Conservation (phyloP, 2,329 filamentous ascomycete genomes). For the Acrocalymma vagum region DNA sequence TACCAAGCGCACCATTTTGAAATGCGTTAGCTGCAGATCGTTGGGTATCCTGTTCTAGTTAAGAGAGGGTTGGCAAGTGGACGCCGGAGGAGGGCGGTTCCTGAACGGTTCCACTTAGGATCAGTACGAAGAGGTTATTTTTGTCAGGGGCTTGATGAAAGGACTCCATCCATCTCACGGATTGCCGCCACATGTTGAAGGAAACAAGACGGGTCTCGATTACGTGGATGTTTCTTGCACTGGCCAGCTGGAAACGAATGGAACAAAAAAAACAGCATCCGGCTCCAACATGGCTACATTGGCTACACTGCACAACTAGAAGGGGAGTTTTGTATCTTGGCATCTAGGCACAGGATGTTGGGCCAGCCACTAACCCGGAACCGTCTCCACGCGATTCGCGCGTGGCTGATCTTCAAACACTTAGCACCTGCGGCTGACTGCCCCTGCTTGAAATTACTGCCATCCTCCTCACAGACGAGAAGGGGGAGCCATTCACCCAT, state of each 20-base stretch:
- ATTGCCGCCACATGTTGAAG: conserved; percentile 1
- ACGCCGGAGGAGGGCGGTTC: too few species aligned
- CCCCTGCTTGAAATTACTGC: conserved; percentile 38
- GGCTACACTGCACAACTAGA: too few species aligned
- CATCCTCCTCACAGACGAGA: too few species aligned
- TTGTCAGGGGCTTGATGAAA: conserved; percentile 31
- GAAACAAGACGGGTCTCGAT: conserved; percentile 10
- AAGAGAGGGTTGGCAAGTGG: too few species aligned
- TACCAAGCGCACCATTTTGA: conserved; percentile 16
- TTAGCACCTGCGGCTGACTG: conserved; percentile 18
- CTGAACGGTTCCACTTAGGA: conserved; percentile 5
- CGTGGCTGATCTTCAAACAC: conserved; percentile 46
- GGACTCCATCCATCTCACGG: conserved; percentile 5
- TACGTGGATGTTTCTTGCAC: conserved; percentile 15
- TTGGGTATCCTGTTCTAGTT: too few species aligned
- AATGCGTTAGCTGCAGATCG: conserved; percentile 18
- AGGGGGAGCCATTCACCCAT: too few species aligned
- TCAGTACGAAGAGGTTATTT: conserved; percentile 15
- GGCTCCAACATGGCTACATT: too few species aligned
- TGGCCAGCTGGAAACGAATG: too few species aligned
- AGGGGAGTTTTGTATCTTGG: too few species aligned
- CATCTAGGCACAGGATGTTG: conserved; percentile 11
- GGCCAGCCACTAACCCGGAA: conserved; percentile 21
- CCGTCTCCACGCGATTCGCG: conserved; percentile 26
- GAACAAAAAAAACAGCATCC: too few species aligned